Base-by-base conservation (phyloP, 1,284 basidiomycete species). In the Malassezia vespertilionis region DNA sequence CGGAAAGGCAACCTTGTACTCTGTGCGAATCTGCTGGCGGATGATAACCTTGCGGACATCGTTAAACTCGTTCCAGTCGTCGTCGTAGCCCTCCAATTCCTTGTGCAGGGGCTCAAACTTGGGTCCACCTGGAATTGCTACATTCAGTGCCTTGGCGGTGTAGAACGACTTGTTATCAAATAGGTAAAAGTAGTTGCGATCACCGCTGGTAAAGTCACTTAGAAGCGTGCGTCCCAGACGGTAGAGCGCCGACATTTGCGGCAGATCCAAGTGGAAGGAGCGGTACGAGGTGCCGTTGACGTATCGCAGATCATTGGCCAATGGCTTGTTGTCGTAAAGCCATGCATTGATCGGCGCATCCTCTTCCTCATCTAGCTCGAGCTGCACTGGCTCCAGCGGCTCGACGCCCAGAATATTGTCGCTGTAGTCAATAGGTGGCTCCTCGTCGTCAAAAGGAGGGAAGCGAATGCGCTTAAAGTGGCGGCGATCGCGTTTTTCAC, bases 401-500 rank as follows among this genome's bases (percentile, higher is more conserved):
- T 97, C 93, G 12, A 96, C 90, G 63, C 99, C 93, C 61, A 99
- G 74, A 15, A 99, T 82, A 72, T 99, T 99, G 76, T 99, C 93
- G 49, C 61, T 60, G 35, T 71, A 69, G 53, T 69, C 66, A n/a
- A 67, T 58, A 10, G 93, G 61, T 30, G 65, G 65, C 71, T 99
- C 93, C 74, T 99, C 93, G 67, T 99, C 93, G 65, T 99, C 93
- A 66, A 97, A 99, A 0, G 93, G 93, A 28, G 93, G 93, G 76
- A 99, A 99, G n/a, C 93, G 82, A 90, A 99, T 97, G 42, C 93
- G 86, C 76, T 99, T 99, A 76, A 99, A 97, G 72, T 99, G 93
- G 44, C 93, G 78, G 68, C 93, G 85, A 72, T 99, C 93, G 51
- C 93, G 82, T 77, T 99, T 99, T 75, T 99, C 93, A 59, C 93